Evolutionary conservation across 2,329 filamentous ascomycete species (phyloP).

Genomic region (Phialemoniopsis sp.): DNA sequence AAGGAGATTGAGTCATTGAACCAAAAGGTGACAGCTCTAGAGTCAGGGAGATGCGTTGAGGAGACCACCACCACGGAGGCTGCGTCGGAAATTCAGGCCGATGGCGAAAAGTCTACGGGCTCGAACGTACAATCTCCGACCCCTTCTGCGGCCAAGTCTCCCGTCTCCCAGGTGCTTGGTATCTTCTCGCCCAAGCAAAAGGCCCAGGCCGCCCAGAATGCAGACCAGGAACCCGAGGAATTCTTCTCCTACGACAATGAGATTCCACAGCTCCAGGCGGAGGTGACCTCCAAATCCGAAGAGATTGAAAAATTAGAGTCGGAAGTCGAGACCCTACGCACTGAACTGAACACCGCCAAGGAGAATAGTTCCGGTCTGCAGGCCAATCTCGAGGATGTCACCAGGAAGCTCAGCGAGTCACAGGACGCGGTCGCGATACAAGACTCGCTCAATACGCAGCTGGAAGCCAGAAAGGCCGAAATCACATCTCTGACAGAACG

Average conservation of each 20-base stretch:
- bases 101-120: slow-evolving; percentile 10
- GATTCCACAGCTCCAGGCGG: slow-evolving; percentile 72
- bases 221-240: slow-evolving; percentile 50
- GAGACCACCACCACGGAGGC: slow-evolving; percentile 20
- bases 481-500: slow-evolving; percentile 46
- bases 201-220: slow-evolving; percentile 24
- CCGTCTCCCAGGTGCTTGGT: slow-evolving; percentile 40
- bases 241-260: slow-evolving; percentile 94
- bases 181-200: slow-evolving; percentile 46
- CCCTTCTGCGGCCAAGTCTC: slow-evolving; percentile 34
- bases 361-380: slow-evolving; percentile 67
- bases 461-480: slow-evolving; percentile 42
- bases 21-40: slow-evolving; percentile 51
- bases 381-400: slow-evolving; percentile 63
- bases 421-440: slow-evolving; percentile 33
- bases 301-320: slow-evolving; percentile 68
- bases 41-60: slow-evolving; percentile 25
- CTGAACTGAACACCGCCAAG: slow-evolving; percentile 64
- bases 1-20: slow-evolving; percentile 49
- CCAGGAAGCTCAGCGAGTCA: slow-evolving; percentile 53
- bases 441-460: slow-evolving; percentile 43
- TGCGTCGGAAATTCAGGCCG: slow-evolving; percentile 13
- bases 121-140: slow-evolving; percentile 8
- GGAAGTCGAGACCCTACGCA: slow-evolving; percentile 64
- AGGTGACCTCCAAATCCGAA: slow-evolving; percentile 64